Percentiles rank a stretch among this genome's conserved stretches.
Conservation (phyloP, 139 green algal species). For the Tetraselmis striata region DNA sequence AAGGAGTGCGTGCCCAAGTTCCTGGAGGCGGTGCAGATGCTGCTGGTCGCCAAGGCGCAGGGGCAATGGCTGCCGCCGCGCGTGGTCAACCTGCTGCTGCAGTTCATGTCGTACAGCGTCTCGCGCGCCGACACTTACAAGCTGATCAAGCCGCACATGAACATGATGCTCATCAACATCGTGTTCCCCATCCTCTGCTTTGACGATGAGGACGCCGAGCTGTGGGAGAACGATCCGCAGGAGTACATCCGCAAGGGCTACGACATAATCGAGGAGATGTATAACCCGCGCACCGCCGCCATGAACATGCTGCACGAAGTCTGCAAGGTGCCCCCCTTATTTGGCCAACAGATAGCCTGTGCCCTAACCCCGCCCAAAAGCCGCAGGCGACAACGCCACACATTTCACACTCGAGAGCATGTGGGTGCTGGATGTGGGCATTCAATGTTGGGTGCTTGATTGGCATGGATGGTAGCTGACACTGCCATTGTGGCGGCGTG, state of each 20-base stretch:
- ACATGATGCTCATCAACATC: slow-evolving; percentile 57
- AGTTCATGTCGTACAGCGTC: slow-evolving; percentile 26
- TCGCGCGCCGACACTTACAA: slow-evolving; percentile 19
- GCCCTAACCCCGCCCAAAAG: too few species aligned
- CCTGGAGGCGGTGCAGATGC: slow-evolving; percentile 62
- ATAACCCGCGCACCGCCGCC: slow-evolving; percentile 78
- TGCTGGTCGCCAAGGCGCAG: slow-evolving; percentile 46
- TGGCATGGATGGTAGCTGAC: too few species aligned
- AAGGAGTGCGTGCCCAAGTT: slow-evolving; percentile 57
- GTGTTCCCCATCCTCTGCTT: slow-evolving; percentile 90
- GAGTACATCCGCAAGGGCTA: slow-evolving; percentile 96
- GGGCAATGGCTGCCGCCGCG: slow-evolving; percentile 60
- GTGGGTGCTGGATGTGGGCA: too few species aligned
- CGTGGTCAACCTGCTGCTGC: slow-evolving; percentile 62
- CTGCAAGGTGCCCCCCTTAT: slow-evolving; percentile 40
- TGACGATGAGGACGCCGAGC: slow-evolving; percentile 73
- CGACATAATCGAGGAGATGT: slow-evolving; percentile 98
- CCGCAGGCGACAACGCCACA: too few species aligned
- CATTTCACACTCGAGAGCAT: too few species aligned
- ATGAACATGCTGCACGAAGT: slow-evolving; percentile 84
- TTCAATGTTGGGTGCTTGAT: too few species aligned
- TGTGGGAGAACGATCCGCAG: slow-evolving; percentile 92
- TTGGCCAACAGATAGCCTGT: too few species aligned
- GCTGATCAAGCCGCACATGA: slow-evolving; percentile 30
- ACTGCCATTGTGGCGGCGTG: too few species aligned